Evolutionary conservation across 2,329 filamentous ascomycete species (phyloP).

Genomic region (Pseudopyrenochaeta lycopersici): DNA sequence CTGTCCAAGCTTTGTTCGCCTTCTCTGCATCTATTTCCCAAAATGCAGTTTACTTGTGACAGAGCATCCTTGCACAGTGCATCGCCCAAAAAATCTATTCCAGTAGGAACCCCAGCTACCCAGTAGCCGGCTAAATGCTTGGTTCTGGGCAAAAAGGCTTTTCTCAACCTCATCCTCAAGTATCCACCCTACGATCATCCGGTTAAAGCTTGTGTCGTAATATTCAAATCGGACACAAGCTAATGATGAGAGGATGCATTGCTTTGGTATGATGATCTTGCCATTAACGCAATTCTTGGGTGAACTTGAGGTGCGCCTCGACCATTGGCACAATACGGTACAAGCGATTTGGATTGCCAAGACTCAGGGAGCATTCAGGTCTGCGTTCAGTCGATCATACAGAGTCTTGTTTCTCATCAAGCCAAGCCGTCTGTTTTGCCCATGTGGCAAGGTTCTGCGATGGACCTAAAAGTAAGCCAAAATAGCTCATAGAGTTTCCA

Average conservation of each 20-base stretch:
- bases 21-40: conserved; percentile 3
- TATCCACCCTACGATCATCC: conserved; percentile 14
- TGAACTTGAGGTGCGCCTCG: conserved; percentile 14
- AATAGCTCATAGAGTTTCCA: not conserved
- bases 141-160: conserved; percentile 27
- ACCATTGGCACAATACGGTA: conserved; percentile 11
- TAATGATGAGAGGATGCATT: conserved; percentile 18
- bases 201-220: conserved; percentile 15
- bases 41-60: conserved; percentile 20
- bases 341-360: not conserved
- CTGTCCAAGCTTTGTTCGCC: not conserved
- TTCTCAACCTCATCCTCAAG: conserved; percentile 14
- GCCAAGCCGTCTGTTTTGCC: too few relatives aligned
- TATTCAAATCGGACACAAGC: conserved; percentile 16
- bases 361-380: too few relatives aligned
- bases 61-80: not conserved
- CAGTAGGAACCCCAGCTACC: conserved; percentile 11
- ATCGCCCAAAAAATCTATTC: too few relatives aligned
- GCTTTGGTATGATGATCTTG: conserved; percentile 19
- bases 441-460: too few relatives aligned
- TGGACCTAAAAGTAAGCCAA: not conserved
- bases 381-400: too few relatives aligned
- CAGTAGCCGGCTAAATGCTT: conserved; percentile 41
- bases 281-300: conserved; percentile 20
- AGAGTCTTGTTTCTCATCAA: too few relatives aligned